Conservation (phyloP, 306 rosid genomes). For the Phaseolus lunatus region DNA sequence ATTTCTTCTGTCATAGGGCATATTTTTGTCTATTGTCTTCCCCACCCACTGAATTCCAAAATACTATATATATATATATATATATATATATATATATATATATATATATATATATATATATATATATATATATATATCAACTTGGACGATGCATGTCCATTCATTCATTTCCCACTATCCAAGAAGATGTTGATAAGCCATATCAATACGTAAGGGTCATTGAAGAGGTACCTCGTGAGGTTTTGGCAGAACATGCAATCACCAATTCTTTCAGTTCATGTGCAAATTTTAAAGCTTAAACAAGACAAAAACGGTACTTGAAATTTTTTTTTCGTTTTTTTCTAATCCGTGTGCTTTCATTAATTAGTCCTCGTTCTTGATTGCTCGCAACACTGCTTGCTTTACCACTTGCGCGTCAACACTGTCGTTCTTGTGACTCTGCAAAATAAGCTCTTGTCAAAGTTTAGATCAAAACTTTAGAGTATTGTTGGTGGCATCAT, state of each 20-base stretch:
- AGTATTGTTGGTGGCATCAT: conserved; percentile 4
- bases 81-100: no score
- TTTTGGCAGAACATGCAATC: conserved; percentile 47
- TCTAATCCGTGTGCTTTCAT: conserved; percentile 33
- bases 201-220: conserved; percentile 29
- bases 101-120: no score
- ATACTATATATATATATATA: background rate
- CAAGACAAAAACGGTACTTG: conserved; percentile 36
- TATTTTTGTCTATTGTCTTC: conserved; percentile 33
- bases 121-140: background rate
- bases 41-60: conserved; percentile 23
- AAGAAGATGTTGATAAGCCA: conserved; percentile 42
- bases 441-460: conserved; percentile 42
- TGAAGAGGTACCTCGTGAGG: conserved; percentile 37
- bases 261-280: conserved; percentile 29
- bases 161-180: conserved; percentile 42
- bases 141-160: conserved; percentile 43
- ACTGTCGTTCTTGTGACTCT: conserved; percentile 64
- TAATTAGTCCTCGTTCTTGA: conserved; percentile 61
- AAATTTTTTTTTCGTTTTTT: background rate
- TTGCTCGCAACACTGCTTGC: conserved; percentile 77
- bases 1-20: background rate
- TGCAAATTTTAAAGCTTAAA: conserved; percentile 31
- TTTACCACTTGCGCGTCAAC: conserved; percentile 84
- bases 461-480: background rate